Evolutionary conservation across 331 rosid species (phyloP), one percentile per base, ranked within the genome.

Genomic region (Malus hybrid): DNA sequence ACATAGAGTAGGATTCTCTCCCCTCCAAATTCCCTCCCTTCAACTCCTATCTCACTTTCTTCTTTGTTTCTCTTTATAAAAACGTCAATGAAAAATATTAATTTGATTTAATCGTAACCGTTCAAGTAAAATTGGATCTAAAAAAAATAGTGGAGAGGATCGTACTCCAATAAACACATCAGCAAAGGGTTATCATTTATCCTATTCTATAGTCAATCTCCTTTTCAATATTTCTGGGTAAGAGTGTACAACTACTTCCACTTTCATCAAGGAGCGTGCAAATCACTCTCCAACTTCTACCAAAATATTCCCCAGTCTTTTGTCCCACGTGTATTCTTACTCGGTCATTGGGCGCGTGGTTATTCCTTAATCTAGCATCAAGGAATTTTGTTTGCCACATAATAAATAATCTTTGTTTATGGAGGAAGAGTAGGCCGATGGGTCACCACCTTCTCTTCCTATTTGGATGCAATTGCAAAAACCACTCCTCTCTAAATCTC

Each of bases 321-420:
- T 3, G 0, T 7, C 10, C 1, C 27, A 16, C 2, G 1, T 18
- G 57, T 10, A 18, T 7, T 15, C 3, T 1, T 8, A 32, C 66
- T 19, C 28, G 44, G 62, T 36, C 46, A 6, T 36, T 61, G 13
- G 63, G 88, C 88, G 92, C 94, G 97, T 87, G 86, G 83, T 16
- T 65, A 22, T 71, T 74, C 75, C 65, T 76, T 78, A 60, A 61
- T 73, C 65, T 77, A 74, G 76, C 74, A 73, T 57, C 46, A 74
- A 76, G 68, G 77, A 83, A 74, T 71, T 81, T 33, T 74, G 67
- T 85, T 85, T 72, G 84, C 86, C 88, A 76, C 84, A 70, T 57
- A 67, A 77, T 76, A 34, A 42, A 10, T 39, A 39, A 10, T 39
- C 13, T 10, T 39, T 3, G 46, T 39, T 39, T 1, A 39, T 39